phyloP scores from a whole-genome alignment of 129 eudicot species.

The Flaveria linearis region DNA sequence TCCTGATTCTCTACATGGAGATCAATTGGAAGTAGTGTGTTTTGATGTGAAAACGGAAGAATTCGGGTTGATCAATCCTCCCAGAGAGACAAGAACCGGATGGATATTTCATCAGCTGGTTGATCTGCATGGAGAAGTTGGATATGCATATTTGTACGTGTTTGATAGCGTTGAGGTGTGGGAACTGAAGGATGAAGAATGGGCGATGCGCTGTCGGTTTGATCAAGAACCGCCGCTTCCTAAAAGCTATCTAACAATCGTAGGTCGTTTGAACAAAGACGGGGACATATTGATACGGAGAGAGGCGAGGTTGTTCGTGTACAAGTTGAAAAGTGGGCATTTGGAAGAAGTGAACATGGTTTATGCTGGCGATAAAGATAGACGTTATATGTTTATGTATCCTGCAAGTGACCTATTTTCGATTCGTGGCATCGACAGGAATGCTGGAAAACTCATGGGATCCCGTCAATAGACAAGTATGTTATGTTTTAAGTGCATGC shows the following conservation, averaged over 20 bases:
- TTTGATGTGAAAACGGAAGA: conserved; percentile 10
- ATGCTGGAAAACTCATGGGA: neutral
- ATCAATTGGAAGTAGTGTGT: neutral
- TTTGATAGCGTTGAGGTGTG: neutral
- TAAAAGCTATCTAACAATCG: neutral
- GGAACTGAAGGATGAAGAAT: conserved; percentile 11
- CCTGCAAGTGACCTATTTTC: neutral
- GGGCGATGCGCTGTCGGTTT: neutral
- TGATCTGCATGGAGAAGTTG: neutral
- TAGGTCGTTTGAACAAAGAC: conserved; percentile 16
- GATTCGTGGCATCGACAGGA: neutral
- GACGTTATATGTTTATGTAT: neutral
- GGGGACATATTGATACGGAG: neutral
- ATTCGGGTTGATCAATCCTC: conserved; percentile 1
- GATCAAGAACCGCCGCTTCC: neutral
- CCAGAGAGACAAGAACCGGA: neutral
- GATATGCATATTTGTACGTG: neutral
- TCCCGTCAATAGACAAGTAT: too few species aligned
- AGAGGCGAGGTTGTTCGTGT: neutral
- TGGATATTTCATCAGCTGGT: neutral
- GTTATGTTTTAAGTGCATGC: too few species aligned
- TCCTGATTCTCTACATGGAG: too few species aligned
- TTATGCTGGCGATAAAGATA: neutral
- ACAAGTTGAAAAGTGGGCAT: neutral
- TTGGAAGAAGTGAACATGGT: neutral